phyloP scores from a whole-genome alignment of 2,329 filamentous ascomycete species.

The Elsinoe ampelina region DNA sequence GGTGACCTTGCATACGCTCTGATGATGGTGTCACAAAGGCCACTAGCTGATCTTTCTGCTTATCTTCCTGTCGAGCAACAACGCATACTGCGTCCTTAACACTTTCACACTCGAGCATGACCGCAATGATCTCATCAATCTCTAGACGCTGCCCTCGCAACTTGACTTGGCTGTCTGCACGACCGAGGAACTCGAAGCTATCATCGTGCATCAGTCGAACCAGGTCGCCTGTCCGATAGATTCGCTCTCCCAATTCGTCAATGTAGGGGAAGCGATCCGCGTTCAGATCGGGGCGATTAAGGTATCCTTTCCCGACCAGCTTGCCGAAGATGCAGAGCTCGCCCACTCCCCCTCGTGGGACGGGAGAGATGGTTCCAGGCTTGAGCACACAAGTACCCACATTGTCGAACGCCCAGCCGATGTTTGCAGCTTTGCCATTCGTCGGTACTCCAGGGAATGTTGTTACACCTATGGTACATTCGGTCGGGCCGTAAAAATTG shows the following conservation, averaged over 20 bases:
- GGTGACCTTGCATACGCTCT: slow-evolving; percentile 14
- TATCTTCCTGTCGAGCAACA: slow-evolving; percentile 60
- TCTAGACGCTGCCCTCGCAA: slow-evolving; percentile 81
- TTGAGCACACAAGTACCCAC: slow-evolving; percentile 73
- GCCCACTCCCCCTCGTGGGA: slow-evolving; percentile 69
- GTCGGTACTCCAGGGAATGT: slow-evolving; percentile 74
- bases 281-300: slow-evolving; percentile 72
- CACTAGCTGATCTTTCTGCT: slow-evolving; percentile 74
- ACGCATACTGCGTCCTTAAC: slow-evolving; percentile 67
- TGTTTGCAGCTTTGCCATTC: slow-evolving; percentile 77
- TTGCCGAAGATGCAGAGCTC: slow-evolving; percentile 83
- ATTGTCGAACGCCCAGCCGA: slow-evolving; percentile 77
- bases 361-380: slow-evolving; percentile 59
- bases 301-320: slow-evolving; percentile 80
- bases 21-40: slow-evolving; percentile 51
- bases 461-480: slow-evolving; percentile 86
- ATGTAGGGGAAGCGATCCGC: slow-evolving; percentile 64
- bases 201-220: slow-evolving; percentile 72
- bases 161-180: slow-evolving; percentile 87
- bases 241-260: slow-evolving; percentile 32
- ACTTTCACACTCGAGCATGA: slow-evolving; percentile 53
- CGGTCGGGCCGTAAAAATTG: slow-evolving; percentile 84
- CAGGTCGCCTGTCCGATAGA: slow-evolving; percentile 85
- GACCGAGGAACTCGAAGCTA: slow-evolving; percentile 78
- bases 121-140: slow-evolving; percentile 81